Evolutionary conservation across 257 asterid genomes (phyloP).

Genomic region (Penstemon davidsonii): DNA sequence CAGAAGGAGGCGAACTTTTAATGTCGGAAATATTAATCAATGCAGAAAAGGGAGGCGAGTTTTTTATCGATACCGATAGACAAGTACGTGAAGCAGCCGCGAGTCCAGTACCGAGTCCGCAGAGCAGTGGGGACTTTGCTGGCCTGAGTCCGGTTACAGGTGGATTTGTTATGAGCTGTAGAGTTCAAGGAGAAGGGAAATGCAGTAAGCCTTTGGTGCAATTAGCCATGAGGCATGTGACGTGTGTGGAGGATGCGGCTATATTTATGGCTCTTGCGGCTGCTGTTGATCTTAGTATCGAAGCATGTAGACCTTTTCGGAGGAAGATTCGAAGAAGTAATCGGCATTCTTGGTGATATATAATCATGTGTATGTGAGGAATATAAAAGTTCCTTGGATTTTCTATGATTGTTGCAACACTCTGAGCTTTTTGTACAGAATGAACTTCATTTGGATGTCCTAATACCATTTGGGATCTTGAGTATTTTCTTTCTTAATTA

Average conservation of each 20-base stretch:
- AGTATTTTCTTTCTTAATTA: too few relatives aligned
- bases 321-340: conserved; percentile 57
- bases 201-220: conserved; percentile 82
- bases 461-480: too few relatives aligned
- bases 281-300: conserved; percentile 92
- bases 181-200: conserved; percentile 86
- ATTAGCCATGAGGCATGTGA: conserved; percentile 82
- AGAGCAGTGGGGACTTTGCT: conserved; percentile 83
- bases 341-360: conserved; percentile 69
- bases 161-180: conserved; percentile 89
- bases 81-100: conserved; percentile 48
- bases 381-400: conserved; percentile 7
- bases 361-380: conserved; percentile 5
- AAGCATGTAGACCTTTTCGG: conserved; percentile 82
- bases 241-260: conserved; percentile 95
- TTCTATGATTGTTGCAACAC: conserved; percentile 25
- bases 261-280: conserved; percentile 96
- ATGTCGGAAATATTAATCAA: conserved; percentile 67
- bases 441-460: conserved; percentile 26
- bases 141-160: conserved; percentile 61
- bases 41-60: conserved; percentile 91
- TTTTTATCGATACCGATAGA: conserved; percentile 77
- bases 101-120: conserved; percentile 71
- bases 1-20: conserved; percentile 72
- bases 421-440: conserved; percentile 37